Evolutionary conservation across 805 yeast species (phyloP).

Genomic region (Myxozyma neglecta): DNA sequence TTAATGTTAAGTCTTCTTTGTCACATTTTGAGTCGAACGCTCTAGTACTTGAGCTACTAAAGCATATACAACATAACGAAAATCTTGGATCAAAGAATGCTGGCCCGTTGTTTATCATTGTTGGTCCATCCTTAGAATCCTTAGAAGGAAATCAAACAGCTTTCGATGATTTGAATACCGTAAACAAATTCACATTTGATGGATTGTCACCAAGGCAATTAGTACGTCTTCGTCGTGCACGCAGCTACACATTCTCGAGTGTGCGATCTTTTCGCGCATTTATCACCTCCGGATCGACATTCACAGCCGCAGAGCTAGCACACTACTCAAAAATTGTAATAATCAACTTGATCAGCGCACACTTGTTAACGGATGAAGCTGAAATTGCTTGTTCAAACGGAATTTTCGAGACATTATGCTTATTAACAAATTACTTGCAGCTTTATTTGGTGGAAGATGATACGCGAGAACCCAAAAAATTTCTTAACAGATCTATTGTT

Average conservation of each 20-base stretch:
- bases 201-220: not conserved
- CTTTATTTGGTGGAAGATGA: not conserved
- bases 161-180: not conserved
- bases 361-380: not conserved
- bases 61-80: not conserved
- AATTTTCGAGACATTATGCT: conserved; percentile 1
- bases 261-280: not conserved
- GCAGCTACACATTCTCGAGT: not conserved
- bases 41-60: not conserved
- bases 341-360: conserved; percentile 2
- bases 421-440: not conserved
- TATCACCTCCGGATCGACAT: not conserved
- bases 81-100: too few species aligned
- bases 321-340: not conserved
- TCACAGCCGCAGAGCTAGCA: not conserved
- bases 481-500: not conserved
- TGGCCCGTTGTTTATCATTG: not conserved
- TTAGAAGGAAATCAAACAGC: not conserved
- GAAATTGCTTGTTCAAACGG: not conserved
- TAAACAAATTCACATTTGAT: not conserved
- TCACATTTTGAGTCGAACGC: too few species aligned
- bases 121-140: not conserved
- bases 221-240: not conserved
- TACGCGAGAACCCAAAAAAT: not conserved
- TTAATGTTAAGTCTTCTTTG: too few species aligned